Evolutionary conservation across 768 basidiomycete species (phyloP), one percentile per base, ranked within the genome.

Genomic region (Pleurotus tuber-regium): DNA sequence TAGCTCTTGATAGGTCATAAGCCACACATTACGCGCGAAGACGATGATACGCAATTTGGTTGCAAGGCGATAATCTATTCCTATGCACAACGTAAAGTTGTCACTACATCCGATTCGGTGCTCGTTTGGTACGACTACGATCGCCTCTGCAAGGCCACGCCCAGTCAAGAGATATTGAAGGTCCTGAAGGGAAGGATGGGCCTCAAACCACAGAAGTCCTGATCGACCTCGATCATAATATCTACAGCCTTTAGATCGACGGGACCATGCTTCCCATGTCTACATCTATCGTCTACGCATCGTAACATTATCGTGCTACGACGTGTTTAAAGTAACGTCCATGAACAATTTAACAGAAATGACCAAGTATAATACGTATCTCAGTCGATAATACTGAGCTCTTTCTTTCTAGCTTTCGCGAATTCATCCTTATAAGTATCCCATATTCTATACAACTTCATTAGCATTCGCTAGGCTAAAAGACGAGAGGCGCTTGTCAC

Each of bases 391-490:
- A 92, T 87, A 60, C 73, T 89, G 57, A 92, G 74, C 63, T 92
- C 89, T 56, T 80, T 76, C 51, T 82, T 80, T 36, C 94, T 78
- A 24, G 90, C 77, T 62, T 89, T 86, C 26, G 95, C 95, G 61
- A 95, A 97, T 49, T 86, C 79, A 63, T 98, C 89, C 68, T 98
- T 98, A 73, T 98, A 96, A 5, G 86, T 84, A 63, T 98, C 81
- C 95, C 95, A 98, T 57, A 98, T 96, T 43, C 94, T 97, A 59
- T n/a, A n/a, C n/a, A n/a, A n/a, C n/a, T n/a, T n/a, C n/a, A n/a
- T n/a, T n/a, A n/a, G n/a, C n/a, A n/a, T n/a, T n/a, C n/a, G n/a
- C n/a, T n/a, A n/a, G n/a, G n/a, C n/a, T n/a, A 29, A 23, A 36
- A 25, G 28, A 25, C 36, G 40, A 46, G 43, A 28, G 30, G 16